Evolutionary conservation across 192 early-diverging fungal genomes (phyloP).

Genomic region (Entophlyctis helioformis): DNA sequence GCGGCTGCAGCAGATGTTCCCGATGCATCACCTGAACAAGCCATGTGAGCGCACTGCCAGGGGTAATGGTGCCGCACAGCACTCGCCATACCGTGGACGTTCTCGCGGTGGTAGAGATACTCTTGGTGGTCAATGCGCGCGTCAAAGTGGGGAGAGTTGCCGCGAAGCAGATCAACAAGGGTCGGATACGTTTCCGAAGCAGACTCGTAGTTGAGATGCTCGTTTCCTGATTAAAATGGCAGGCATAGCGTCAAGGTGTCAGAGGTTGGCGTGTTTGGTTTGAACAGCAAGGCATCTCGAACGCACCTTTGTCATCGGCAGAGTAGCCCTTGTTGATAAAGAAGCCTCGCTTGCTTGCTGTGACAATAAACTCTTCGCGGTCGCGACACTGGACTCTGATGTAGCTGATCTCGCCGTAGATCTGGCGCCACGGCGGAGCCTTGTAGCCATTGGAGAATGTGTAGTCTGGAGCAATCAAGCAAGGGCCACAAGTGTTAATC

Average conservation of each 20-base stretch:
- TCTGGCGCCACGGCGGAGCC: slow-evolving; percentile 51
- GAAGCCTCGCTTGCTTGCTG: slow-evolving; percentile 41
- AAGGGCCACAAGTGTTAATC: background rate
- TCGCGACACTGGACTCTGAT: slow-evolving; percentile 33
- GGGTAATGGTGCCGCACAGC: too few species aligned
- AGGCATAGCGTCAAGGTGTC: too few species aligned
- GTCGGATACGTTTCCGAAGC: slow-evolving; percentile 28
- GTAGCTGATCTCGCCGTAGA: slow-evolving; percentile 45
- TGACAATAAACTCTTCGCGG: slow-evolving; percentile 34
- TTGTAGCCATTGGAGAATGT: slow-evolving; percentile 46
- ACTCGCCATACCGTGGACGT: too few species aligned
- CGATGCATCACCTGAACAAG: too few species aligned
- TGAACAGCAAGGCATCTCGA: too few species aligned
- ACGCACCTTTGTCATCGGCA: slow-evolving; percentile 33
- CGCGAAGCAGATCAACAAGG: slow-evolving; percentile 31
- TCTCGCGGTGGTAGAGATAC: slow-evolving; percentile 31
- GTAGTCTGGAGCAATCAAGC: slow-evolving; percentile 25
- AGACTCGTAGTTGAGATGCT: slow-evolving; percentile 43
- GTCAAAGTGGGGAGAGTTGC: slow-evolving; percentile 27
- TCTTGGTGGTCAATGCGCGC: slow-evolving; percentile 39
- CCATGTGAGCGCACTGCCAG: too few species aligned
- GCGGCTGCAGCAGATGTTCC: background rate
- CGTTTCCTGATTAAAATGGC: too few species aligned
- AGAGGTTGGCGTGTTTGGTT: background rate
- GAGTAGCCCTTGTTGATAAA: slow-evolving; percentile 48